Percentiles rank a stretch among this genome's conserved stretches.
Conservation (phyloP, 108 stramenopile species). For the Cafeteria roenbergensis region DNA sequence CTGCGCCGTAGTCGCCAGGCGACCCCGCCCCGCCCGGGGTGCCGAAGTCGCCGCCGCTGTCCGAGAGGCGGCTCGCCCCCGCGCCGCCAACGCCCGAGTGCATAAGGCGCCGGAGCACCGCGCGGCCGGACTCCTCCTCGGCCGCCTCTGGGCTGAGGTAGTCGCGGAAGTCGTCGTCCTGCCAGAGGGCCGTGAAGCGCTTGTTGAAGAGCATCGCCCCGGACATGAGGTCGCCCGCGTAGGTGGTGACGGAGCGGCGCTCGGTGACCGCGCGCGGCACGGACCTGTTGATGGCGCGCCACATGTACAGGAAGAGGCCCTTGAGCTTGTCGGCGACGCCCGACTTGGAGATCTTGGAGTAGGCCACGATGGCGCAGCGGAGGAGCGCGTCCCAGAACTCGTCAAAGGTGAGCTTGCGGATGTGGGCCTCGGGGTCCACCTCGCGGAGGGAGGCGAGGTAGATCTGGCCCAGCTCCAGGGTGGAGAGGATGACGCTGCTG, state of each 20-base stretch:
- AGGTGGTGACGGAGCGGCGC: not conserved
- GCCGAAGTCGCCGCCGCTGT: no score
- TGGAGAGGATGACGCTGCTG: constrained; percentile 27
- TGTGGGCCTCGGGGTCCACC: not conserved
- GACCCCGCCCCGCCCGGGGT: no score
- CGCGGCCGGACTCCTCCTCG: not conserved
- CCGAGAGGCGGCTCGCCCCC: no score
- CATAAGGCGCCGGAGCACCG: not conserved
- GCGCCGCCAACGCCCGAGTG: not conserved
- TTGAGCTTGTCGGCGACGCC: constrained; percentile 10
- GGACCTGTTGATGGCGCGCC: constrained; percentile 14
- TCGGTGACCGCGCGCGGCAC: constrained; percentile 1
- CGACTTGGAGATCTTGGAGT: constrained; percentile 12
- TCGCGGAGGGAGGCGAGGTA: constrained; percentile 28
- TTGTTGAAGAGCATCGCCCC: constrained; percentile 21
- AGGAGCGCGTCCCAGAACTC: constrained; percentile 24
- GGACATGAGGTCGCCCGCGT: constrained; percentile 19
- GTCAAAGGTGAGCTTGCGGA: constrained; percentile 18
- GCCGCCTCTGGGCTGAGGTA: constrained; percentile 19
- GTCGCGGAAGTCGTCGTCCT: constrained; percentile 19
- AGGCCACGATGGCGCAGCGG: constrained; percentile 10
- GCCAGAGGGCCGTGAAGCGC: constrained; percentile 20
- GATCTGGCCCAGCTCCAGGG: constrained; percentile 42
- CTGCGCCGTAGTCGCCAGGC: no score
- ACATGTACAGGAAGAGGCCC: constrained; percentile 27